Evolutionary conservation across 2,329 filamentous ascomycete genomes (phyloP).

Genomic region (Sporothrix sp.): DNA sequence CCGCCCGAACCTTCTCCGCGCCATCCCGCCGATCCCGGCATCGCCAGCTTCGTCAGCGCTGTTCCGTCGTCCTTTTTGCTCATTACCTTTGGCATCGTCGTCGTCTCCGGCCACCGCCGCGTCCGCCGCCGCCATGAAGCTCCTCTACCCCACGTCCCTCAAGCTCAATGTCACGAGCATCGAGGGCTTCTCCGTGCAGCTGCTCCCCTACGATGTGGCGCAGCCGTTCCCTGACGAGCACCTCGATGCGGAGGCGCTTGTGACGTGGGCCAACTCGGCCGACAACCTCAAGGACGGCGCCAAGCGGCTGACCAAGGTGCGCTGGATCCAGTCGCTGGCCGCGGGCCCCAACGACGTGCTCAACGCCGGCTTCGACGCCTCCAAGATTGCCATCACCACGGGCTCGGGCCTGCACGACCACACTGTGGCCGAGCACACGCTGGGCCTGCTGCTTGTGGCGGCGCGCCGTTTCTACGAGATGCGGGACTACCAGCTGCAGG

Average conservation of each 20-base stretch:
- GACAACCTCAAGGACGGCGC: conserved; percentile 36
- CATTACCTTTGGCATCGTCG: no score
- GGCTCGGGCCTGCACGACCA: conserved; percentile 38
- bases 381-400: conserved; percentile 31
- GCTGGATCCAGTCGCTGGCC: conserved; percentile 41
- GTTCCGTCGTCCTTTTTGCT: background rate
- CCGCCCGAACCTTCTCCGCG: background rate
- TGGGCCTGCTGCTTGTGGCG: conserved; percentile 31
- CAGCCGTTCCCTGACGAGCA: conserved; percentile 33
- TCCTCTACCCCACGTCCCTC: conserved; percentile 21
- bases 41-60: background rate
- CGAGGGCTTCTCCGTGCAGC: conserved; percentile 18
- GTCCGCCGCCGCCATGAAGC: conserved; percentile 17
- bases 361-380: conserved; percentile 33
- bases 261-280: conserved; percentile 36
- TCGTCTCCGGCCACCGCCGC: background rate
- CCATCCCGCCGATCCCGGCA: background rate
- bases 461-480: conserved; percentile 34
- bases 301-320: conserved; percentile 31
- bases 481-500: conserved; percentile 36
- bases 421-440: conserved; percentile 39
- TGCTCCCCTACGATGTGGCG: conserved; percentile 30
- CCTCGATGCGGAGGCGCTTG: conserved; percentile 35
- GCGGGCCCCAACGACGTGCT: conserved; percentile 43
- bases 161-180: conserved; percentile 19